phyloP scores from a whole-genome alignment of 1,139 yeast genomes.

The Yamadazyma taylorii region DNA sequence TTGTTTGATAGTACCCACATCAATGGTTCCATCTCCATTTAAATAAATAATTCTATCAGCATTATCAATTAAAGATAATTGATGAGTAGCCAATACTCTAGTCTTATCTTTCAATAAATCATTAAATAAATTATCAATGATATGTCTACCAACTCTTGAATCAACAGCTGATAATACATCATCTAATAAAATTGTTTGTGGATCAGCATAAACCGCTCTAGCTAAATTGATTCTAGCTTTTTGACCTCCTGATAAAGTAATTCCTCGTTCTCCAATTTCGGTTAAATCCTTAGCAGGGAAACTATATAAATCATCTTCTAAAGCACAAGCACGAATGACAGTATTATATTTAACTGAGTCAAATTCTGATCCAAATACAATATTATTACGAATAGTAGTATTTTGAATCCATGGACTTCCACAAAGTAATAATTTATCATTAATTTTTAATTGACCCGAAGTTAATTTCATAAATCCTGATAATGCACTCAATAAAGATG shows the following conservation, averaged over 20 bases:
- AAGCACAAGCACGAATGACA: conserved; percentile 39
- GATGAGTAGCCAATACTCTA: conserved; percentile 49
- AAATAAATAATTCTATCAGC: conserved; percentile 43
- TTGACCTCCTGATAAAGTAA: conserved; percentile 45
- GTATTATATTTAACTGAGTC: conserved; percentile 29
- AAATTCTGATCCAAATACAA: conserved; percentile 36
- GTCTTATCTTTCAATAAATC: conserved; percentile 35
- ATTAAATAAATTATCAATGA: conserved; percentile 32
- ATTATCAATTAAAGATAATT: conserved; percentile 40
- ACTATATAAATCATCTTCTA: conserved; percentile 35
- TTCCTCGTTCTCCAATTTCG: conserved; percentile 46
- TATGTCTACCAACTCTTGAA: conserved; percentile 40
- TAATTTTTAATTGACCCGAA: conserved; percentile 26
- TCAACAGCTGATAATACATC: conserved; percentile 47
- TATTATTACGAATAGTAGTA: conserved; percentile 44
- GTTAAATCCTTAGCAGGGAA: conserved; percentile 40
- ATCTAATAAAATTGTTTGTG: conserved; percentile 35
- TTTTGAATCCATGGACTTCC: conserved; percentile 47
- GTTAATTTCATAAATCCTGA: conserved; percentile 39
- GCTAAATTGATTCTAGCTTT: conserved; percentile 45
- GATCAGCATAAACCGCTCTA: conserved; percentile 39
- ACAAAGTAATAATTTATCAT: conserved; percentile 33
- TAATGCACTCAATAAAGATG: conserved; percentile 56
- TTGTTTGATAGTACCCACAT: conserved; percentile 32
- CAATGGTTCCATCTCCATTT: conserved; percentile 30